These are phyloP conservation scores for Apiospora sp. DNA, from an alignment of 2,329 filamentous ascomycete genomes.

Conservation along the genomic window DNA sequence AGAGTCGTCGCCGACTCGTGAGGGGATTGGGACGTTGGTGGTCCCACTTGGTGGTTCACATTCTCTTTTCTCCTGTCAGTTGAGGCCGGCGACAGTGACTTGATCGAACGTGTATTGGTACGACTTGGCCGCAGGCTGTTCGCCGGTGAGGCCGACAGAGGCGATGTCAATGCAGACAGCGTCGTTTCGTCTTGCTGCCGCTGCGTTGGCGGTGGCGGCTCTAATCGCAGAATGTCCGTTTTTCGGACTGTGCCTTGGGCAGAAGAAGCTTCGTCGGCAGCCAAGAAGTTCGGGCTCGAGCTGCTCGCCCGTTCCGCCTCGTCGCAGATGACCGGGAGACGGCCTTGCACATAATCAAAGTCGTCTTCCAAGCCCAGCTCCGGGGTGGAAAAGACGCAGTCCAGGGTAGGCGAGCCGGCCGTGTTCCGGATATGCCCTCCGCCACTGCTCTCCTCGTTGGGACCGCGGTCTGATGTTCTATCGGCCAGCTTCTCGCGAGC, in stretches of 20 bases:
- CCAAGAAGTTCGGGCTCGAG: slow-evolving; percentile 29
- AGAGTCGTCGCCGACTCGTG: slow-evolving; percentile 35
- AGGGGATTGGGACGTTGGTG: slow-evolving; percentile 29
- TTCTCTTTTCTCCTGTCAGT: slow-evolving; percentile 40
- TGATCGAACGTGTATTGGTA: slow-evolving; percentile 30
- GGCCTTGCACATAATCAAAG: slow-evolving; percentile 33
- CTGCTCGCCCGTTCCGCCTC: slow-evolving; percentile 39
- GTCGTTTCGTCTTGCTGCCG: slow-evolving; percentile 34
- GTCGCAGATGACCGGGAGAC: slow-evolving; percentile 43
- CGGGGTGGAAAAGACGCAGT: slow-evolving; percentile 32
- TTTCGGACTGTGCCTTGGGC: slow-evolving; percentile 37
- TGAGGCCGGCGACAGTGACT: slow-evolving; percentile 35
- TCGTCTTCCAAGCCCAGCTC: slow-evolving; percentile 28
- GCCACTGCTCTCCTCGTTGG: slow-evolving; percentile 22
- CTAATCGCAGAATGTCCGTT: slow-evolving; percentile 34
- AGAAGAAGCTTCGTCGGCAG: slow-evolving; percentile 26
- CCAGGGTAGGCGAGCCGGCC: slow-evolving; percentile 35
- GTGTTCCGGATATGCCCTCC: slow-evolving; percentile 32
- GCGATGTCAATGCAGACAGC: slow-evolving; percentile 26
- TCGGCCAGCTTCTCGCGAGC: slow-evolving; percentile 40
- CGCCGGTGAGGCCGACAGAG: slow-evolving; percentile 34
- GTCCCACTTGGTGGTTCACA: slow-evolving; percentile 32
- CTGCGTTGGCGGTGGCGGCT: slow-evolving; percentile 31
- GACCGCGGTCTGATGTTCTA: slow-evolving; percentile 23
- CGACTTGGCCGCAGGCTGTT: slow-evolving; percentile 31